A percentile compares a stretch with the other conserved stretches of the same genome.
Evolutionary conservation across 331 rosid species (phyloP).

Genomic region (Spiraea crenata): DNA sequence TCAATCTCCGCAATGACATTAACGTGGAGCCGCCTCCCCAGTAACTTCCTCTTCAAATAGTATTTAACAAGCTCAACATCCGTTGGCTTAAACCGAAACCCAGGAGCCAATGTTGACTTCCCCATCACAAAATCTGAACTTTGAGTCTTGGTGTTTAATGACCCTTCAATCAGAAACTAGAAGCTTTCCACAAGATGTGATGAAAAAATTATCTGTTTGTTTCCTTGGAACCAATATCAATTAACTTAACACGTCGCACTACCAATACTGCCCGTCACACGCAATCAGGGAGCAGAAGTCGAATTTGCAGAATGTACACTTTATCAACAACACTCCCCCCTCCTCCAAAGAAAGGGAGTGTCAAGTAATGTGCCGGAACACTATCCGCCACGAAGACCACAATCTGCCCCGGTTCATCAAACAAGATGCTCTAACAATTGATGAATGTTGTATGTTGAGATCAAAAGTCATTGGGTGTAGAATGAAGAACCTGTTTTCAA

Average conservation of each 20-base stretch:
- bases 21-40: conserved; percentile 25
- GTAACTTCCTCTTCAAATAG: conserved; percentile 59
- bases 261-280: neutral
- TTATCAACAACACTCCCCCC: neutral
- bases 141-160: conserved; percentile 17
- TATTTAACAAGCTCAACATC: conserved; percentile 52
- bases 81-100: conserved; percentile 77
- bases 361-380: conserved; percentile 91
- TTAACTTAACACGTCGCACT: neutral
- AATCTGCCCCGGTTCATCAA: conserved; percentile 62
- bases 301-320: neutral
- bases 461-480: conserved; percentile 60
- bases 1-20: conserved; percentile 58
- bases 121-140: conserved; percentile 38
- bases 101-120: conserved; percentile 43
- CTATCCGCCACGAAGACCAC: conserved; percentile 54
- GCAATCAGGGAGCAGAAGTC: neutral
- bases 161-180: neutral
- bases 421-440: conserved; percentile 31
- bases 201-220: neutral
- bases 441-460: conserved; percentile 37
- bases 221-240: too few species aligned
- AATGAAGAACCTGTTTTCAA: conserved; percentile 55
- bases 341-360: neutral
- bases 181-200: conserved; percentile 25